Conservation (phyloP, 805 yeast species). For the Lipomyces yamadae region DNA sequence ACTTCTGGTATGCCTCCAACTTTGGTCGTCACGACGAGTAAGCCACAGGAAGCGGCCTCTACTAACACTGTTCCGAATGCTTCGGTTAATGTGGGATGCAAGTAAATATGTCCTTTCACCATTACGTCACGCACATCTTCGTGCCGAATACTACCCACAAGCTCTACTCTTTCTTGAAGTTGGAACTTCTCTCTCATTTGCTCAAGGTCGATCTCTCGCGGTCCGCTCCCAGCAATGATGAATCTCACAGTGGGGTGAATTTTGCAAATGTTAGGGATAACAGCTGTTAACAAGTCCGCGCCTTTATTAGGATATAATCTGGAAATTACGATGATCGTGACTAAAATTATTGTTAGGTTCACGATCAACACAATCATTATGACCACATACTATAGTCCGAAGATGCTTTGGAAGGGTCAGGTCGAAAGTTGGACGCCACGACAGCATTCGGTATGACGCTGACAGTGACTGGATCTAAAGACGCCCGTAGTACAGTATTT, state of each 20-base stretch:
- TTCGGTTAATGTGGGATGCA: constrained; percentile 93
- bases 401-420: constrained; percentile 45
- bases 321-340: constrained; percentile 89
- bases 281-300: constrained; percentile 81
- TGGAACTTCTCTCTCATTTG: constrained; percentile 90
- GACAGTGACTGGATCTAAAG: constrained; percentile 73
- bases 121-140: constrained; percentile 91
- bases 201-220: constrained; percentile 88
- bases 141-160: constrained; percentile 86
- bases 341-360: constrained; percentile 6
- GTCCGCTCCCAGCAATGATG: constrained; percentile 95
- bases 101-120: constrained; percentile 90
- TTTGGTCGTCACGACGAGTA: constrained; percentile 88
- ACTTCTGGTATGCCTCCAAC: constrained; percentile 99
- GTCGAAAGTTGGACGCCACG: constrained; percentile 74
- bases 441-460: constrained; percentile 98
- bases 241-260: constrained; percentile 69
- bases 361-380: neutral
- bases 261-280: constrained; percentile 81
- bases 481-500: constrained; percentile 87
- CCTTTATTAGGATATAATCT: constrained; percentile 96
- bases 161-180: constrained; percentile 82
- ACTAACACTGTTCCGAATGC: constrained; percentile 97
- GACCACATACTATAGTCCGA: constrained; percentile 46
- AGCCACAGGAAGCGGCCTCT: constrained; percentile 96